These are phyloP conservation scores for Rhodofomes roseus DNA, from an alignment of 1,284 basidiomycete genomes.

Conservation along the genomic window DNA sequence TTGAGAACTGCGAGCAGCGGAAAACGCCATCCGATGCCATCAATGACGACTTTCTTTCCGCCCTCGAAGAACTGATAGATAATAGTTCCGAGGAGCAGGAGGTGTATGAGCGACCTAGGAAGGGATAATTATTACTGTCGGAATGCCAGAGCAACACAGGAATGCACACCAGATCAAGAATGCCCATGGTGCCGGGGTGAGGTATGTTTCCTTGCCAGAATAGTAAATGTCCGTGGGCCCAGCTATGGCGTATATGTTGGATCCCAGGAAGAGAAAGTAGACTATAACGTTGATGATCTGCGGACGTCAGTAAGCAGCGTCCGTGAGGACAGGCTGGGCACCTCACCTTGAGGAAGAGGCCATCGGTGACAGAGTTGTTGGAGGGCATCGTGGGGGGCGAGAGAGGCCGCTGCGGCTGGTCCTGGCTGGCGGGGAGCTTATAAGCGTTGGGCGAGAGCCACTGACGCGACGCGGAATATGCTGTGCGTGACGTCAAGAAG, in stretches of 20 bases:
- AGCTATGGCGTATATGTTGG: conserved; percentile 83
- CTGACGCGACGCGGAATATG: neutral
- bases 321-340: no score
- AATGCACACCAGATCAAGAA: conserved; percentile 72
- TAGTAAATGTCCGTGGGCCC: conserved; percentile 68
- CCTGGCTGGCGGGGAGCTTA: neutral
- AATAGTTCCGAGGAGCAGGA: conserved; percentile 83
- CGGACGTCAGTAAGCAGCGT: neutral
- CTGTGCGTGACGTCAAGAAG: conserved; percentile 6
- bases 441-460: neutral
- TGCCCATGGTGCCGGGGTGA: conserved; percentile 87
- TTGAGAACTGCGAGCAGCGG: conserved; percentile 84
- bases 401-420: neutral
- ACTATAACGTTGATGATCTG: conserved; percentile 77
- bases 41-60: conserved; percentile 82
- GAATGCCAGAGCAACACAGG: neutral
- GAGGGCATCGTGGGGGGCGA: conserved; percentile 16
- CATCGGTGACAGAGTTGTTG: conserved; percentile 61
- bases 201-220: conserved; percentile 76
- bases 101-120: conserved; percentile 77
- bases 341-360: conserved; percentile 71
- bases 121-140: neutral
- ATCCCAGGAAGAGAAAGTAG: conserved; percentile 82
- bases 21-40: conserved; percentile 87
- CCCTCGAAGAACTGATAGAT: conserved; percentile 84